Conservation (phyloP, 345 rosid genomes). For the Fremontodendron californicum region DNA sequence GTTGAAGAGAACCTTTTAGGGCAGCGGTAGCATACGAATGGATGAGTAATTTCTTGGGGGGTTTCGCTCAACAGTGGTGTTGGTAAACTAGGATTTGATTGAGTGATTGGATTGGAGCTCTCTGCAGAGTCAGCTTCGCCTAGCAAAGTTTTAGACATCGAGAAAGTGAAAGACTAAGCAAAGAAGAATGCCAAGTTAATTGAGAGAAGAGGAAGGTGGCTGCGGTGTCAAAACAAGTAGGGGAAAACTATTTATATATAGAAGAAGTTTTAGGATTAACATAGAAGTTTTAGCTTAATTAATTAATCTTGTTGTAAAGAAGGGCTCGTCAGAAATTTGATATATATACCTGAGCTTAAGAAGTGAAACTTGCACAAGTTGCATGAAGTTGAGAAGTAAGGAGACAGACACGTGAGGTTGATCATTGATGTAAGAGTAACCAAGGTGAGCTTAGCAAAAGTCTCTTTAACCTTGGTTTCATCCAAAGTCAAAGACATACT, state of each 20-base stretch:
- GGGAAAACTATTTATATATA: background rate
- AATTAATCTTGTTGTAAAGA: background rate
- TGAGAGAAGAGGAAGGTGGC: background rate
- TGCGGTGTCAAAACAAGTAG: background rate
- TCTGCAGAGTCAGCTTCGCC: background rate
- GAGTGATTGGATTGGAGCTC: background rate
- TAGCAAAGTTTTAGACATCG: background rate
- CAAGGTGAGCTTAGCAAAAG: background rate
- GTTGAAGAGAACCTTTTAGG: background rate
- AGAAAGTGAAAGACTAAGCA: background rate
- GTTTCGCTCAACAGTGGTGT: background rate
- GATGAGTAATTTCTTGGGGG: background rate
- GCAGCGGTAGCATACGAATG: background rate
- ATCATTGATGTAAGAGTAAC: background rate
- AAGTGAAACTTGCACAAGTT: background rate
- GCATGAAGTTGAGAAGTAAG: background rate
- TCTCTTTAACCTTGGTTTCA: too few species aligned
- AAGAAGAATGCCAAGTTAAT: background rate
- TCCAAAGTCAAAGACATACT: background rate
- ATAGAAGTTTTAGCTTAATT: background rate
- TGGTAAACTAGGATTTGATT: background rate
- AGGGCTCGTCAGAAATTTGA: background rate
- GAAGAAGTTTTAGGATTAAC: background rate
- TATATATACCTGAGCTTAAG: too few species aligned
- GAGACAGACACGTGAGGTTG: background rate